Evolutionary conservation across 441 rosid species (phyloP).

Genomic region (Euphorbia celastroides): DNA sequence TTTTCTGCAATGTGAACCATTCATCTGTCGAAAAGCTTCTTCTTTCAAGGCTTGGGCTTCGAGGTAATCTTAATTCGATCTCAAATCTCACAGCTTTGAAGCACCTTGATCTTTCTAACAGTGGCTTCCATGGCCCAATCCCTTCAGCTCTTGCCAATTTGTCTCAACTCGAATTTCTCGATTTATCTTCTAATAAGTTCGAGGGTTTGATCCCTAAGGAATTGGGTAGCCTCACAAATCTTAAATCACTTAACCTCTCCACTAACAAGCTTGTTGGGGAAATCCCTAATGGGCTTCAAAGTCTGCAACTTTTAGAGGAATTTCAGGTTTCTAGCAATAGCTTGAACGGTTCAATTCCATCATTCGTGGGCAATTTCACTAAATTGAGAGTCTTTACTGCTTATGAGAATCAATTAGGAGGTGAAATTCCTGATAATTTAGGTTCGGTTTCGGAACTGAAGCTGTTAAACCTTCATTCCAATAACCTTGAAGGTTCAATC

Average conservation of each 20-base stretch:
- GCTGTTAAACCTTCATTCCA: constrained; percentile 86
- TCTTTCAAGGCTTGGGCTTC: constrained; percentile 72
- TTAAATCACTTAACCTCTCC: constrained; percentile 67
- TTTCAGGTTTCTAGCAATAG: constrained; percentile 73
- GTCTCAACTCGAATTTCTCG: constrained; percentile 76
- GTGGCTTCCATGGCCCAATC: constrained; percentile 57
- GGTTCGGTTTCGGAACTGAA: constrained; percentile 64
- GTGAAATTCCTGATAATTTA: constrained; percentile 65
- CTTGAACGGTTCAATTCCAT: constrained; percentile 75
- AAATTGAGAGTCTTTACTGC: constrained; percentile 74
- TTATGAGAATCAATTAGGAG: constrained; percentile 71
- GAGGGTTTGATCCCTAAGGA: constrained; percentile 58
- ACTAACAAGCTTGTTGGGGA: constrained; percentile 66
- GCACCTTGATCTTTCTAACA: constrained; percentile 79
- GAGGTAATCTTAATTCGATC: constrained; percentile 64
- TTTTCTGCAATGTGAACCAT: constrained; percentile 53
- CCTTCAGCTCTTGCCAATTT: constrained; percentile 70
- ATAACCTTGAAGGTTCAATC: constrained; percentile 68
- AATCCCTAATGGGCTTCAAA: constrained; percentile 59
- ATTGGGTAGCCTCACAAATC: constrained; percentile 55
- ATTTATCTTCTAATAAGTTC: constrained; percentile 82
- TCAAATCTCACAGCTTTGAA: constrained; percentile 67
- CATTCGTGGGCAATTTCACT: constrained; percentile 75
- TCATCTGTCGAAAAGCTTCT: constrained; percentile 64
- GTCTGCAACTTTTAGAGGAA: constrained; percentile 57